These are phyloP conservation scores for Pterocarpus macrocarpus DNA, from an alignment of 306 rosid species.

Conservation along the genomic window DNA sequence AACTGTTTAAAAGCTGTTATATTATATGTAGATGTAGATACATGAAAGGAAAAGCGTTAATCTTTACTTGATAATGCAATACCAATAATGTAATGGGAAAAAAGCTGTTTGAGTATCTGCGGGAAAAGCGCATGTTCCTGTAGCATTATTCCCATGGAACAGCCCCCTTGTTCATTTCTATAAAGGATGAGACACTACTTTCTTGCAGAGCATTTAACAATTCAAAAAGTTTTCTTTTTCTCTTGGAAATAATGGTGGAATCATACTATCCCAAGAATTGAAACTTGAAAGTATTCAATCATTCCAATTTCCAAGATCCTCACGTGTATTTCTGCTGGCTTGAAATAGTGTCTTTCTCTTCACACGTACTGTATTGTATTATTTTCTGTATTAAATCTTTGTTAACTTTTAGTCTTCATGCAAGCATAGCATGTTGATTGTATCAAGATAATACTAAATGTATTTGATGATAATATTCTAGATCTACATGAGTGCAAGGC, in stretches of 20 bases:
- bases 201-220: conserved; percentile 36
- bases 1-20: conserved; percentile 24
- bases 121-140: conserved; percentile 39
- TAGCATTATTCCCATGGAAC: conserved; percentile 39
- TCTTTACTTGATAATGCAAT: conserved; percentile 23
- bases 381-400: conserved; percentile 26
- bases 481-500: not conserved
- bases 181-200: conserved; percentile 35
- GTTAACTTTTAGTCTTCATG: conserved; percentile 29
- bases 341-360: conserved; percentile 26
- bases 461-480: not conserved
- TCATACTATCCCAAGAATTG: conserved; percentile 9
- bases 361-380: conserved; percentile 10
- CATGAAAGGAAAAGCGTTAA: conserved; percentile 28
- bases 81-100: not conserved
- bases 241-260: conserved; percentile 27
- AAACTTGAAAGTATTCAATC: conserved; percentile 38
- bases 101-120: conserved; percentile 27
- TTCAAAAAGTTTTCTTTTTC: conserved; percentile 36
- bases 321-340: conserved; percentile 41
- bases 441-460: not conserved
- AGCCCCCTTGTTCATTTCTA: conserved; percentile 19
- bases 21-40: conserved; percentile 6
- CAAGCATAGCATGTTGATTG: not conserved
- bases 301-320: conserved; percentile 38